Conservation (phyloP, 2,329 filamentous ascomycete genomes). For the Teratosphaeria zuluensis region DNA sequence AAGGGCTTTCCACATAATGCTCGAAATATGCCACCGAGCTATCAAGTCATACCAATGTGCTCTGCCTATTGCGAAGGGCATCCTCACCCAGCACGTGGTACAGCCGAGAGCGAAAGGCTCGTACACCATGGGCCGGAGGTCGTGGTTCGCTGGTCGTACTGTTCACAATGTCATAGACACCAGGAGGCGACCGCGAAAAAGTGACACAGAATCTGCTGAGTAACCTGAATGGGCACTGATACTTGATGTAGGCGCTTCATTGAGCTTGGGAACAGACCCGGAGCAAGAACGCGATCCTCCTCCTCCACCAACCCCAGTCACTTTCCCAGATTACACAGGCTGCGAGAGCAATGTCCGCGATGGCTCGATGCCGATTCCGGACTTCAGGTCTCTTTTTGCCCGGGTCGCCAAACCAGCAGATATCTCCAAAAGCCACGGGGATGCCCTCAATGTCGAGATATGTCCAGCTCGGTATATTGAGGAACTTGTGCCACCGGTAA, state of each 20-base stretch:
- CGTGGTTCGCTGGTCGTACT: neutral
- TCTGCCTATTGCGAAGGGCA: neutral
- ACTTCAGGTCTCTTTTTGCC: slow-evolving; percentile 36
- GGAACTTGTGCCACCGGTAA: slow-evolving; percentile 27
- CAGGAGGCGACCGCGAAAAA: neutral
- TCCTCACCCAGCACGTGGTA: neutral
- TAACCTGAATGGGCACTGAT: neutral
- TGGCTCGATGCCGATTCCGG: slow-evolving; percentile 19
- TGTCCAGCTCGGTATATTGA: slow-evolving; percentile 28
- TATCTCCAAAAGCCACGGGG: slow-evolving; percentile 30
- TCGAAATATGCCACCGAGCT: neutral
- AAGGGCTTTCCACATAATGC: neutral
- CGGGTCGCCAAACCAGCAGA: slow-evolving; percentile 32
- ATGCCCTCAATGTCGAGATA: slow-evolving; percentile 35
- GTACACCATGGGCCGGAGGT: neutral
- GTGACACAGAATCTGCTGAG: neutral
- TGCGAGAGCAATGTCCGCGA: slow-evolving; percentile 8
- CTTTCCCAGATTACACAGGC: slow-evolving; percentile 14
- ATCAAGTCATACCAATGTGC: neutral
- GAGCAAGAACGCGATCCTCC: slow-evolving; percentile 22
- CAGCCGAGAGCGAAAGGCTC: neutral
- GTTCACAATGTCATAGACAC: neutral
- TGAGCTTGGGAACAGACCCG: slow-evolving; percentile 11
- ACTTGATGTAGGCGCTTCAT: slow-evolving; percentile 2
- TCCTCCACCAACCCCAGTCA: slow-evolving; percentile 14